Base-by-base conservation (phyloP, 164 flowering plant genomes). In the Houttuynia cordata region DNA sequence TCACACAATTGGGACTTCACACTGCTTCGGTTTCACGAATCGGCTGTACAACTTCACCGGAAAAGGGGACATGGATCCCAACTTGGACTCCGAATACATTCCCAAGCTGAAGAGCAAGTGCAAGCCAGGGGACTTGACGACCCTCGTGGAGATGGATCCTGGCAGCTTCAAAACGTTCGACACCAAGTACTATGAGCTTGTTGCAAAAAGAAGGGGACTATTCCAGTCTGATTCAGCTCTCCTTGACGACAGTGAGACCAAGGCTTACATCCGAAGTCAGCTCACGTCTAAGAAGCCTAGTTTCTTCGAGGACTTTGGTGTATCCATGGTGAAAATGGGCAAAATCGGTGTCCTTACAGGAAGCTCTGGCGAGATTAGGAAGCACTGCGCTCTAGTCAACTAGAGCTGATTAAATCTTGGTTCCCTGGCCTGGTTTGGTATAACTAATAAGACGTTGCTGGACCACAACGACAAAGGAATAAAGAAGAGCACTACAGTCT, bases 1-100 rank as follows among this genome's bases (percentile, higher is more conserved):
- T 7, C 92, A 86, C 68, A 83, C 85, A 14, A 71, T 86, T 57
- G 92, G 89, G 8, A 62, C 15, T 4, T 64, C 80, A 19, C 87
- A 80, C 58, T 86, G 93, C 71, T 22, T 69, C 0, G 15, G 74
- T 22, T 71, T 83, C 74, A n/a, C 66, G 0, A 71, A 51, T 59
- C 78, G 89, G 1, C 63, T 86, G 3, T 83, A 83, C 84, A 83
- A 83, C 68, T 82, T 82, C 80, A 82, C 87, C 0, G 89, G 89
- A 12, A 75, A 61, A 21, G 83, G 84, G 3, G 81, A 73, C 62
- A 9, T 68, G 0, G 87, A 86, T 62, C 86, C 85, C 0, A 20
- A 66, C 0, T 3, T 83, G 62, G 86, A 83, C 47, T 53, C 66
- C 0, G 60, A 73, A 51, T 85, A 83, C 62, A 53, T 70, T 0